Evolutionary conservation across 352 stramenopile genomes (phyloP).

Genomic region (Pythium grandisporangium): DNA sequence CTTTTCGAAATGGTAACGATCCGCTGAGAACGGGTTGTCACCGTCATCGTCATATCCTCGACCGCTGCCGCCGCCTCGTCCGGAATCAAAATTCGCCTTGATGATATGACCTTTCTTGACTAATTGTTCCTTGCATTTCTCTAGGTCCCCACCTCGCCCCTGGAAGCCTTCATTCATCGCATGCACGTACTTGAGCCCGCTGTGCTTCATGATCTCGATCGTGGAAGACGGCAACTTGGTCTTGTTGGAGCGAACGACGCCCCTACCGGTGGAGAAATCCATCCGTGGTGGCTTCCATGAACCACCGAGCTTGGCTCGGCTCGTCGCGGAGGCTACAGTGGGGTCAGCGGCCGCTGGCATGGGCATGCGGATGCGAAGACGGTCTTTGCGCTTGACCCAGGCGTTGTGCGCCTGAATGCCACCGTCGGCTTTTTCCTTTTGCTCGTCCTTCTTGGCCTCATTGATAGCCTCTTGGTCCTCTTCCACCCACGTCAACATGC

Average conservation of each 20-base stretch:
- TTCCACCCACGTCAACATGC: conserved; percentile 72
- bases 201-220: conserved; percentile 64
- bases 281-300: conserved; percentile 40
- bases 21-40: conserved; percentile 51
- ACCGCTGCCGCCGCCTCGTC: conserved; percentile 1
- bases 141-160: conserved; percentile 68
- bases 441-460: conserved; percentile 54
- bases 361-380: conserved; percentile 62
- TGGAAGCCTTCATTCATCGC: conserved; percentile 84
- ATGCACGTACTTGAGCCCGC: conserved; percentile 76
- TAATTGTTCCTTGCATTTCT: conserved; percentile 67
- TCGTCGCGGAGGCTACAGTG: not conserved
- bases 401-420: conserved; percentile 66
- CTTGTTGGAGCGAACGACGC: conserved; percentile 45
- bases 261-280: conserved; percentile 63
- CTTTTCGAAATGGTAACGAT: conserved; percentile 66
- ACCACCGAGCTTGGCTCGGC: conserved; percentile 4
- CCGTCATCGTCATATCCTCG: conserved; percentile 26
- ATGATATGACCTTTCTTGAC: conserved; percentile 71
- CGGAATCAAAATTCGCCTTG: conserved; percentile 52
- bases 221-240: conserved; percentile 57
- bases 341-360: conserved; percentile 1
- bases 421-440: conserved; percentile 60
- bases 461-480: conserved; percentile 64
- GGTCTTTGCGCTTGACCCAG: conserved; percentile 75